Conservation (phyloP, 352 stramenopile species). For the Discostella stelligera region DNA sequence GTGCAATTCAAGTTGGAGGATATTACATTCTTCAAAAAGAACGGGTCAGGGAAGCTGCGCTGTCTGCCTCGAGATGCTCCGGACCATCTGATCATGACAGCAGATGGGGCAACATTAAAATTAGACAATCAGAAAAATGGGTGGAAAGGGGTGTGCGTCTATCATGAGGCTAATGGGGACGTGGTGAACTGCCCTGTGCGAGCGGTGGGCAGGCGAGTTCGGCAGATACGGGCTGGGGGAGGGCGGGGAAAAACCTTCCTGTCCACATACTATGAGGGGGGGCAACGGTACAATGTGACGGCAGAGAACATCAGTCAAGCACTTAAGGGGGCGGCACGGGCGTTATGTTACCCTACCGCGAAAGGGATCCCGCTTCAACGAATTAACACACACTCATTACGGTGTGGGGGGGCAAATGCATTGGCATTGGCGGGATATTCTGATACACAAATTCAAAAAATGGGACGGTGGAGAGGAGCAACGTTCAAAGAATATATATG, state of each 20-base stretch:
- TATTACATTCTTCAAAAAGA: slow-evolving; percentile 29
- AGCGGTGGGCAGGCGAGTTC: background rate
- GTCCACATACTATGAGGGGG: slow-evolving; percentile 8
- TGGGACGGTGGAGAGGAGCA: slow-evolving; percentile 3
- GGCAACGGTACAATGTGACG: slow-evolving; percentile 1
- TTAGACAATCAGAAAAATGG: too few species aligned
- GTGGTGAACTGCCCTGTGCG: too few species aligned
- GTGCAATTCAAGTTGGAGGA: background rate
- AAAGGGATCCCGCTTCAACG: slow-evolving; percentile 20
- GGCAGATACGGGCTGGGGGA: background rate
- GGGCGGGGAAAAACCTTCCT: slow-evolving; percentile 11
- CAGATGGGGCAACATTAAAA: too few species aligned
- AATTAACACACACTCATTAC: slow-evolving; percentile 25
- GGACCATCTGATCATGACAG: too few species aligned
- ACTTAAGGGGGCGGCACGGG: slow-evolving; percentile 20
- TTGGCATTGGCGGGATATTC: slow-evolving; percentile 22
- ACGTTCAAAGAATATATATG: too few species aligned
- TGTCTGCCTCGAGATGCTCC: background rate
- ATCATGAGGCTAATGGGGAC: too few species aligned
- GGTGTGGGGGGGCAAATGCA: slow-evolving; percentile 23
- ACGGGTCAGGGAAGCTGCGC: background rate
- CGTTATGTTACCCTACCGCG: background rate
- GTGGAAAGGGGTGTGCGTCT: too few species aligned
- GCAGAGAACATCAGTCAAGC: slow-evolving; percentile 9
- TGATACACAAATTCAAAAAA: slow-evolving; percentile 33